Evolutionary conservation across 2,329 filamentous ascomycete species (phyloP).

Genomic region (Ceratocystis alfenasii): DNA sequence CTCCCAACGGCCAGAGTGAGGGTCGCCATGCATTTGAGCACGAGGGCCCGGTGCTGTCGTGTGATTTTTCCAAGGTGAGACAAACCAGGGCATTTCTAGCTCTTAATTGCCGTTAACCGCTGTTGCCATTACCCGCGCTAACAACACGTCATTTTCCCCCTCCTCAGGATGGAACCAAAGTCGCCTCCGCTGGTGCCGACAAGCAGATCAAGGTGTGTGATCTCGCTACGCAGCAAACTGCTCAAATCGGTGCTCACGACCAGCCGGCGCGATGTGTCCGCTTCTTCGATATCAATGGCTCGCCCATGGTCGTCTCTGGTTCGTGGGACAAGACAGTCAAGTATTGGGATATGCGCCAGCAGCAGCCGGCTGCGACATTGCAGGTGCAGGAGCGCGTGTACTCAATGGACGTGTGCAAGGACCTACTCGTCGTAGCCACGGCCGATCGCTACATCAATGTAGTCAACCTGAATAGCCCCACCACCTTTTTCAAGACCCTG

Average conservation of each 20-base stretch:
- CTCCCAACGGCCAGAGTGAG: slow-evolving; percentile 61
- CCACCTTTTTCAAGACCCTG: slow-evolving; percentile 88
- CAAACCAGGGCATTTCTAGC: slow-evolving; percentile 9
- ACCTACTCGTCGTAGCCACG: slow-evolving; percentile 81
- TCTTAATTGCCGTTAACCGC: no score
- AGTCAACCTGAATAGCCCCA: slow-evolving; percentile 76
- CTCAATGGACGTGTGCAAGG: slow-evolving; percentile 79
- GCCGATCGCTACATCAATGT: slow-evolving; percentile 96
- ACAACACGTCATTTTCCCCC: slow-evolving; percentile 1
- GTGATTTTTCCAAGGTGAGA: slow-evolving; percentile 77
- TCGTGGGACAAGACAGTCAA: slow-evolving; percentile 86
- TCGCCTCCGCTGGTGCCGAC: slow-evolving; percentile 80
- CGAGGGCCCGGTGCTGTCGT: slow-evolving; percentile 70
- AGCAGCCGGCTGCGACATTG: slow-evolving; percentile 52
- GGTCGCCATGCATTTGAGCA: slow-evolving; percentile 81
- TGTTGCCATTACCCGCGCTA: not conserved
- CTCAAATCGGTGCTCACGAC: slow-evolving; percentile 74
- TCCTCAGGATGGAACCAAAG: slow-evolving; percentile 70
- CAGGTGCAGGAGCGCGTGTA: slow-evolving; percentile 70
- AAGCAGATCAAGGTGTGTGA: slow-evolving; percentile 85
- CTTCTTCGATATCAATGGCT: slow-evolving; percentile 61
- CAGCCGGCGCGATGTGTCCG: slow-evolving; percentile 66
- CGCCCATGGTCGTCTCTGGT: slow-evolving; percentile 79
- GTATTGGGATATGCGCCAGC: slow-evolving; percentile 70
- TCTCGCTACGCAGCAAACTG: slow-evolving; percentile 52